Conservation (phyloP, 2,329 filamentous ascomycete species). For the Juglanconis oblonga region DNA sequence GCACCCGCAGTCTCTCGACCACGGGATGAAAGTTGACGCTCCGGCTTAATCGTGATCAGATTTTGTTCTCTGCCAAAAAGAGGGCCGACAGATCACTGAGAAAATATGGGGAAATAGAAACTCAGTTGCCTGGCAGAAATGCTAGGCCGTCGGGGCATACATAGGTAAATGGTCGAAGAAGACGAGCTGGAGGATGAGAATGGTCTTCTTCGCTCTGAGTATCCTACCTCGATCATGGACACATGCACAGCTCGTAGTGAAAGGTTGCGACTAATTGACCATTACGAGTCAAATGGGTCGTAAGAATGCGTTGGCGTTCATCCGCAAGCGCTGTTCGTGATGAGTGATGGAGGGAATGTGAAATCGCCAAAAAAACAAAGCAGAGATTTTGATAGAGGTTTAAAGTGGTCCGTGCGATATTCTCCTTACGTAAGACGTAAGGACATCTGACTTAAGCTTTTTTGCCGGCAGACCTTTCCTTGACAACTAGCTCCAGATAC, state of each 20-base stretch:
- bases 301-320: no score
- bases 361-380: neutral
- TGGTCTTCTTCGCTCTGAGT: no score
- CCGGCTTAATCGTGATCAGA: constrained; percentile 97
- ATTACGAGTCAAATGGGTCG: neutral
- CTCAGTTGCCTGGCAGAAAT: constrained; percentile 60
- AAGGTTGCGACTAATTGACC: no score
- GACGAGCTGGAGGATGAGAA: no score
- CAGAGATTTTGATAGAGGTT: neutral
- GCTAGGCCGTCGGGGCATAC: constrained; percentile 54
- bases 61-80: constrained; percentile 68
- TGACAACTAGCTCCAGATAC: constrained; percentile 16
- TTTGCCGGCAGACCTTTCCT: neutral
- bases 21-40: constrained; percentile 82
- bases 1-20: constrained; percentile 75
- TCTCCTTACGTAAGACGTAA: neutral
- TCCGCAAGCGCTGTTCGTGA: neutral
- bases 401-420: neutral
- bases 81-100: constrained; percentile 74
- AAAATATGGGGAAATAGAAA: constrained; percentile 59
- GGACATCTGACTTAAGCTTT: neutral
- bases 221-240: no score
- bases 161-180: no score
- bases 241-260: no score
- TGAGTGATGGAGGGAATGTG: neutral